Evolutionary conservation across 2,329 filamentous ascomycete genomes (phyloP), one percentile per base, ranked within the genome.

Genomic region (Grosmannia clavigera): DNA sequence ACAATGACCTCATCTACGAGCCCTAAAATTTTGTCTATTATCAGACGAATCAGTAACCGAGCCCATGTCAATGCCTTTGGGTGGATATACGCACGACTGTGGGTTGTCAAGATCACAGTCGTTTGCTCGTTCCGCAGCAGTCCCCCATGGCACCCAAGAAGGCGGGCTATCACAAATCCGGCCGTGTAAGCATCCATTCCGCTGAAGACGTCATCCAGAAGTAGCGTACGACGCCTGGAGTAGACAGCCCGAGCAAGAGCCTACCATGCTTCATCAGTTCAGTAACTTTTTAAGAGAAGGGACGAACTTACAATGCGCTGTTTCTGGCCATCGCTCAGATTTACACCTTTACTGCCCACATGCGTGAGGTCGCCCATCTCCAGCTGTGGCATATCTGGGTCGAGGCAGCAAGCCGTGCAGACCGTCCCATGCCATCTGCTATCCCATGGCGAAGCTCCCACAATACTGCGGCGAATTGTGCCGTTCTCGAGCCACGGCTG

Each of bases 261-360:
- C 38, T 86, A 87, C 40, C 40, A 51, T 29, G 43, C 27, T 25
- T 25, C 19, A 29, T 58, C 3, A 58, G 46, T 14, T 3, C 4
- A 19, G 40, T 16, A 43, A 43, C 12, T 16, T 14, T 14, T 19
- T 19, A 43, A 43, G 12, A 19, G 19, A 14, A 6, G 19, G 19
- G 19, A 19, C 14, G 4, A 43, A 43, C 40, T 16, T 43, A 19
- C 40, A 43, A 43, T 19, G 40, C 40, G 40, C 14, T 43, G 40
- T 6, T 43, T 43, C 19, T 43, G 40, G 40, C 40, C 40, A 43
- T 3, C 40, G 19, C 40, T 43, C 19, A 43, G 9, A 43, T 43
- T 43, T 19, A 43, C 40, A 9, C 40, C 40, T 43, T 19, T 43
- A 19, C 40, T 43, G 19, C 40, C 40, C 40, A 19, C 40, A 19